Conservation (phyloP, 768 basidiomycete species). For the Termitomyces sp. region DNA sequence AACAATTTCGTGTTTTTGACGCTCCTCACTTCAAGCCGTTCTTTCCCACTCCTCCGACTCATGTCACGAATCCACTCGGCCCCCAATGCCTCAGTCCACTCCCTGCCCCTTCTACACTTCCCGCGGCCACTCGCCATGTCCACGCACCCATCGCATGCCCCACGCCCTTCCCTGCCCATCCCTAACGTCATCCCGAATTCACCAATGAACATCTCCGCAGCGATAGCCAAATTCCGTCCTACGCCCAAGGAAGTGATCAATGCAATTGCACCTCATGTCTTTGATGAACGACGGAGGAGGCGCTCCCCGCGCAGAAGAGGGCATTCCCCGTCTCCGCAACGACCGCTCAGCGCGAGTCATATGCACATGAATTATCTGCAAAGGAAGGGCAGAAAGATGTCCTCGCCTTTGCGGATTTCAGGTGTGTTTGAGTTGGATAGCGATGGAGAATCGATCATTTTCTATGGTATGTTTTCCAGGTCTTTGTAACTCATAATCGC, state of each 20-base stretch:
- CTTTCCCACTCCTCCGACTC: neutral
- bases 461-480: conserved; percentile 20
- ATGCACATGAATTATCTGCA: conserved; percentile 9
- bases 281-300: conserved; percentile 32
- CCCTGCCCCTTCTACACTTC: neutral
- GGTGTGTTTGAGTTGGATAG: conserved; percentile 28
- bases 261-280: conserved; percentile 41
- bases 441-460: conserved; percentile 26
- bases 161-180: neutral
- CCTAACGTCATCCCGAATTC: conserved; percentile 4
- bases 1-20: conserved; percentile 5
- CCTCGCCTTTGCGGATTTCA: conserved; percentile 29
- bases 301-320: conserved; percentile 17
- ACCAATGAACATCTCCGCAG: conserved; percentile 17
- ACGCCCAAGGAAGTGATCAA: conserved; percentile 36
- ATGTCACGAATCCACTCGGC: conserved; percentile 5
- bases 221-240: conserved; percentile 36
- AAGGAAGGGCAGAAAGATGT: conserved; percentile 20
- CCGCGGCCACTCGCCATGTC: neutral
- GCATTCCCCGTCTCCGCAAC: conserved; percentile 11
- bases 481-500: neutral
- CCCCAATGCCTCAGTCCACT: conserved; percentile 1
- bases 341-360: neutral
- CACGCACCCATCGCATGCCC: neutral
- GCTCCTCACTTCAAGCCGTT: neutral